Evolutionary conservation across 495 filamentous ascomycete species (phyloP), one percentile per base, ranked within the genome.

Genomic region (Tuber magnatum): DNA sequence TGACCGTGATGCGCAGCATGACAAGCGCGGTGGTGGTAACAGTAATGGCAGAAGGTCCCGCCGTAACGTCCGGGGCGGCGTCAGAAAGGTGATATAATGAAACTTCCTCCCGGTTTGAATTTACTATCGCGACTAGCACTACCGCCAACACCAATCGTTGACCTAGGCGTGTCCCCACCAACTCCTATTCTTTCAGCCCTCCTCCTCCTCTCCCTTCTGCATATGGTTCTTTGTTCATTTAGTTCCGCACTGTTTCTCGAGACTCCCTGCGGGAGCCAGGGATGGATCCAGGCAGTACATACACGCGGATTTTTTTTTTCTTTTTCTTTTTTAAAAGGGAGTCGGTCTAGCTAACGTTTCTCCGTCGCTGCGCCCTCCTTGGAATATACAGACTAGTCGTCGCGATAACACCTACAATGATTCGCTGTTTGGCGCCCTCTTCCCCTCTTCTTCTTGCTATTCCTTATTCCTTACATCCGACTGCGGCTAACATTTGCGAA

Each of bases 131-230:
- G 41, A 48, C 42, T 51, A 12, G 16, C 72, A 12, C 18, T 73
- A 51, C 32, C 72, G 39, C 81, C 83, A 69, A 78, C 81, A 69
- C 68, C 72, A 46, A 44, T 70, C 56, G 41, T 71, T 16, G 56
- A 72, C 38, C 74, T 73, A 80, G 78, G 82, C 82, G 78, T 81
- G 82, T 83, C 78, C 76, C 75, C 75, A 76, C 76, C 51, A 75
- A 56, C 78, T 82, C 80, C 80, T 80, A 48, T 77, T 82, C 76
- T 32, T 81, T 82, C 75, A 68, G 71, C 65, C 71, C 73, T 76
- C 73, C 65, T 78, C 81, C 56, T 76, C 44, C 72, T 77, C 69
- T 61, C 75, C 70, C 74, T 83, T 44, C 81, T 74, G 51, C 51
- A 48, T 70, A 46, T 80, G 69, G 24, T 75, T 32, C 72, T 74